Percentiles rank a stretch among this genome's conserved stretches.
These are phyloP conservation scores for Stenocarpella maydis DNA, from an alignment of 2,329 filamentous ascomycete species.

Conservation along the genomic window DNA sequence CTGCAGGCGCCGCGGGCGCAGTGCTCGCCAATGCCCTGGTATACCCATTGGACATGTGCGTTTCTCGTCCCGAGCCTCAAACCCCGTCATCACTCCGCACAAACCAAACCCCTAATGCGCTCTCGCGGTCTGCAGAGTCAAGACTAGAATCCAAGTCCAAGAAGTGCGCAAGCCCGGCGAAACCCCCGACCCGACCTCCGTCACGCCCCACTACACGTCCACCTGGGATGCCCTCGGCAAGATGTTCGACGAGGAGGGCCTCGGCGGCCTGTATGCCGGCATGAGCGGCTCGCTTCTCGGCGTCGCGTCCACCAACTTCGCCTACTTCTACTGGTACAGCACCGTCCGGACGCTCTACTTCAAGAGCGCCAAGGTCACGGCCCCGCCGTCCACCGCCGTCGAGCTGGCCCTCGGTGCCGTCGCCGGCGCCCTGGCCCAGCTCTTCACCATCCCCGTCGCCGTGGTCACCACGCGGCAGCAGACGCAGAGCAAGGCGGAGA, in stretches of 20 bases:
- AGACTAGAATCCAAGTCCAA: slow-evolving; percentile 95
- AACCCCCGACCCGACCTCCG: slow-evolving; percentile 52
- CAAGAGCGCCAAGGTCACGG: slow-evolving; percentile 59
- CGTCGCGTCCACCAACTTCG: slow-evolving; percentile 97
- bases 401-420: slow-evolving; percentile 87
- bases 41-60: slow-evolving; percentile 93
- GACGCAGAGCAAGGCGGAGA: slow-evolving; percentile 84
- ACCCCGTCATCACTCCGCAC: not conserved
- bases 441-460: slow-evolving; percentile 96
- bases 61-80: slow-evolving; percentile 34
- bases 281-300: slow-evolving; percentile 87
- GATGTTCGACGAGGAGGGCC: slow-evolving; percentile 82
- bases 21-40: slow-evolving; percentile 95
- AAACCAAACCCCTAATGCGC: slow-evolving; percentile 44
- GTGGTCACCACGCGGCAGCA: slow-evolving; percentile 97
- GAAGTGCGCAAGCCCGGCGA: slow-evolving; percentile 69
- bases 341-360: slow-evolving; percentile 84
- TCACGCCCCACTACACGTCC: slow-evolving; percentile 80
- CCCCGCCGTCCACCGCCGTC: slow-evolving; percentile 76
- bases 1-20: slow-evolving; percentile 91
- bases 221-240: slow-evolving; percentile 88
- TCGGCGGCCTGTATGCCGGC: slow-evolving; percentile 85
- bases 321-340: slow-evolving; percentile 99
- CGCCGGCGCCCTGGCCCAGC: slow-evolving; percentile 88
- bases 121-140: slow-evolving; percentile 69